Evolutionary conservation across 345 rosid genomes (phyloP), one percentile per base, ranked within the genome.

Genomic region (Arabidopsis suecica): DNA sequence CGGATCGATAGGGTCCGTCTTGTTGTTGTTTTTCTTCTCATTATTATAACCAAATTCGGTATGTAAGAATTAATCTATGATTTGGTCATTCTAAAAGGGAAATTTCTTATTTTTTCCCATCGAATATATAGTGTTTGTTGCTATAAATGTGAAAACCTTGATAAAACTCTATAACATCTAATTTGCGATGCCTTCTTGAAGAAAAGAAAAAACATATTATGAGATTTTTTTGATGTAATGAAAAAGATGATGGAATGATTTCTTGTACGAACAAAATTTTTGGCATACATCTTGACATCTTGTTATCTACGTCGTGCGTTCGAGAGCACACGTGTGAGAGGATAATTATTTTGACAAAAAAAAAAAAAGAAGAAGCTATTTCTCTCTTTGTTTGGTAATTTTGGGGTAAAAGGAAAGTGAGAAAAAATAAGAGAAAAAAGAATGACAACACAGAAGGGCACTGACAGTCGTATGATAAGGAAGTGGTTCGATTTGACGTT

Each of bases 381-480:
- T 72, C 18, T 60, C 38, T 25, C 14, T 25, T 41, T 49, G 63
- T 65, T 71, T 65, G 79, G 18, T 59, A 72, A 66, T 65, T 71
- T 58, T 13, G 36, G 69, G 18, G 68, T 38, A 53, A 78, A 72
- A 65, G 7, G 3, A 41, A 72, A 67, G 12, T 37, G 34, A 36
- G 38, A 48, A 60, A 69, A 40, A 45, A 13, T 13, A 47, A 40
- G 62, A 65, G 44, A 56, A 71, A 70, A 63, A 68, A 83, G 90
- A 91, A 86, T 86, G 98, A 93, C 96, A 89, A 85, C 84, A 86
- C 97, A 85, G 84, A 66, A 67, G 74, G 73, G 84, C 86, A 89
- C 94, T 86, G 96, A 83, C 97, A 86, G 97, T 91, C 97, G 83
- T 89, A 91, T 89, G 98, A 93, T 93, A 87, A 88, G 80, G 87